A percentile compares a stretch with the other conserved stretches of the same genome.
Conservation (phyloP, 139 green algal genomes). For the Parachlorella kessleri region DNA sequence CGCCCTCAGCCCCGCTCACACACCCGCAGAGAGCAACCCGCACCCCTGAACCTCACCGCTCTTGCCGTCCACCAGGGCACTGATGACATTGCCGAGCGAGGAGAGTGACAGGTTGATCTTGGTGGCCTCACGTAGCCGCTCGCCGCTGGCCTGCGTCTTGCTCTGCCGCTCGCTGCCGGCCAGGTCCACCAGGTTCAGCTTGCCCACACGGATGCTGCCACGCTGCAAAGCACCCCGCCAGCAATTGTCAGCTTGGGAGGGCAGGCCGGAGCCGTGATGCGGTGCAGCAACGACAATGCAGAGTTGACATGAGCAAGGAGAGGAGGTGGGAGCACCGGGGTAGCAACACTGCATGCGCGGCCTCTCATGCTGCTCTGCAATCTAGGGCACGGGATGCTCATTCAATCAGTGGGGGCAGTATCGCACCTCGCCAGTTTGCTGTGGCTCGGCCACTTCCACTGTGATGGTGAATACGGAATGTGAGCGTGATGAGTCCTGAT, state of each 20-base stretch:
- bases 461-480: conserved; percentile 62
- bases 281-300: background rate
- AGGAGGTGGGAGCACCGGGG: no score
- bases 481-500: conserved; percentile 81
- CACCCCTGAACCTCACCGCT: no score
- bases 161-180: conserved; percentile 82
- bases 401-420: no score
- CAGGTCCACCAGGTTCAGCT: conserved; percentile 85
- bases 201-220: conserved; percentile 34
- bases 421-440: background rate
- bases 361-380: no score
- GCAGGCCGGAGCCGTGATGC: background rate
- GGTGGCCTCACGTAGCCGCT: conserved; percentile 88
- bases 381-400: no score
- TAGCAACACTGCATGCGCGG: no score
- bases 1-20: background rate
- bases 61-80: conserved; percentile 66
- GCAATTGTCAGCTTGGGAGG: background rate
- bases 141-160: conserved; percentile 91
- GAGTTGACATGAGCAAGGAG: no score
- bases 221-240: background rate
- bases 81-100: conserved; percentile 88
- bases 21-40: no score
- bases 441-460: background rate
- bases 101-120: conserved; percentile 96